These are phyloP conservation scores for Pezicula rhizophila DNA, from an alignment of 2,329 filamentous ascomycete species.

Conservation along the genomic window DNA sequence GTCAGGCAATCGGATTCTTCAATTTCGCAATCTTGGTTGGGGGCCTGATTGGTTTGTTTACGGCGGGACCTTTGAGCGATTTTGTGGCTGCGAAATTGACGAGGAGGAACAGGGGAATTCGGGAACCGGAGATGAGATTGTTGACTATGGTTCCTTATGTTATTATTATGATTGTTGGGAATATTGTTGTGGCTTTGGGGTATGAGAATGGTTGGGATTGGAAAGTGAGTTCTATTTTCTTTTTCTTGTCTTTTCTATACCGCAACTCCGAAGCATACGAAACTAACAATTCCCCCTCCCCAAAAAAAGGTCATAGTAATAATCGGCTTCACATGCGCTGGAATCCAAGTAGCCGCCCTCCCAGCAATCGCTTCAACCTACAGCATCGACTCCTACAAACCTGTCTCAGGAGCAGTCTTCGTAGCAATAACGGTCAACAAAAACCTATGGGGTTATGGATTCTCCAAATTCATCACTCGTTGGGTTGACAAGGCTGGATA, in stretches of 20 bases:
- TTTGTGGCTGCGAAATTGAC: constrained; percentile 21
- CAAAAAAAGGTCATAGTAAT: constrained; percentile 38
- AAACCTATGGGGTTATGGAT: constrained; percentile 58
- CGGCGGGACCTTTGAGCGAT: constrained; percentile 43
- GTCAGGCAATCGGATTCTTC: constrained; percentile 42
- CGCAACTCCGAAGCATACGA: not conserved
- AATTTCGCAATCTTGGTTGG: constrained; percentile 44
- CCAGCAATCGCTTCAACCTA: constrained; percentile 52
- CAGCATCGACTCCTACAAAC: constrained; percentile 57
- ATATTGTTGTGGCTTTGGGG: constrained; percentile 48
- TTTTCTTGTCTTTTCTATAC: no score
- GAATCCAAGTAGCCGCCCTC: constrained; percentile 52
- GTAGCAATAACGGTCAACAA: constrained; percentile 59
- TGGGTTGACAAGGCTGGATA: constrained; percentile 46
- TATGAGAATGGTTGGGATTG: constrained; percentile 48
- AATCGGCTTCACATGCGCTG: constrained; percentile 49
- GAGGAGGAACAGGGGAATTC: constrained; percentile 24
- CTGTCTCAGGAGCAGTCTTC: constrained; percentile 52
- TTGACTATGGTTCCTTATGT: constrained; percentile 29
- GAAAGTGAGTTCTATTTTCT: constrained; percentile 30
- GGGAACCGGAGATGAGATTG: constrained; percentile 33
- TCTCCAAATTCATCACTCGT: constrained; percentile 47
- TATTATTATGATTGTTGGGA: constrained; percentile 40
- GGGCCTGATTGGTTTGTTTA: constrained; percentile 37
- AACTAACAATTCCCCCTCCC: not conserved